Evolutionary conservation across 2,329 filamentous ascomycete species (phyloP).

Genomic region (Trichoderma cornu-damae): DNA sequence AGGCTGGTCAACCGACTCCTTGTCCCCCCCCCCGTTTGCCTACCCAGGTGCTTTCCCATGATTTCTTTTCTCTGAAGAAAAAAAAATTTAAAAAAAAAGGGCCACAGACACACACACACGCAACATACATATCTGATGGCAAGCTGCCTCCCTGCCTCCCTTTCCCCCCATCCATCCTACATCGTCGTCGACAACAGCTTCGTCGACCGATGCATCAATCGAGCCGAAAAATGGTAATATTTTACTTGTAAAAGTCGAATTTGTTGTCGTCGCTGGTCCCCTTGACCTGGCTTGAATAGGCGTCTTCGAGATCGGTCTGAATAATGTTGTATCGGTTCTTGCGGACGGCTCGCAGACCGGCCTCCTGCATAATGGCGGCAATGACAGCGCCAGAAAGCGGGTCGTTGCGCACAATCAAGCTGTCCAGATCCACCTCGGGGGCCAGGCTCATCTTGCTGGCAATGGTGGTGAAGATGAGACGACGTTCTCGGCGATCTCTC

Average conservation of each 20-base stretch:
- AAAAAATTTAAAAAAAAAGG: too few relatives aligned
- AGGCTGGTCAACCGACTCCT: neutral
- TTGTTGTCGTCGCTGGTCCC: constrained; percentile 60
- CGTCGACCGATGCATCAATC: neutral
- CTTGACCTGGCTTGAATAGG: constrained; percentile 96
- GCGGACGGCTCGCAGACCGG: constrained; percentile 83
- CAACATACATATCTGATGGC: neutral
- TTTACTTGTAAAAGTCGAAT: constrained; percentile 89
- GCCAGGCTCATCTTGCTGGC: constrained; percentile 95
- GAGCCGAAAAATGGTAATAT: neutral
- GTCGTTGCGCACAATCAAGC: constrained; percentile 93
- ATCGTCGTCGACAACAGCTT: neutral
- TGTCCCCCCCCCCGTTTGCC: neutral
- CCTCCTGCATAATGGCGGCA: constrained; percentile 98
- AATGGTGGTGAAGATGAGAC: constrained; percentile 96
- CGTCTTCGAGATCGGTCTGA: constrained; percentile 92
- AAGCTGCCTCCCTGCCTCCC: neutral
- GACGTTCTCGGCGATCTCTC: constrained; percentile 86
- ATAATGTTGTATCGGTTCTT: constrained; percentile 99
- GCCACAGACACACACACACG: too few relatives aligned
- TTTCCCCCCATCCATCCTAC: neutral
- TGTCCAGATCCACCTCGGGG: constrained; percentile 94
- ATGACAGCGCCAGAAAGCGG: constrained; percentile 93
- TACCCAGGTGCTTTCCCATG: neutral
- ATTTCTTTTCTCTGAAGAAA: neutral